Conservation (phyloP, 805 yeast species). For the Blastobotrys americana region DNA sequence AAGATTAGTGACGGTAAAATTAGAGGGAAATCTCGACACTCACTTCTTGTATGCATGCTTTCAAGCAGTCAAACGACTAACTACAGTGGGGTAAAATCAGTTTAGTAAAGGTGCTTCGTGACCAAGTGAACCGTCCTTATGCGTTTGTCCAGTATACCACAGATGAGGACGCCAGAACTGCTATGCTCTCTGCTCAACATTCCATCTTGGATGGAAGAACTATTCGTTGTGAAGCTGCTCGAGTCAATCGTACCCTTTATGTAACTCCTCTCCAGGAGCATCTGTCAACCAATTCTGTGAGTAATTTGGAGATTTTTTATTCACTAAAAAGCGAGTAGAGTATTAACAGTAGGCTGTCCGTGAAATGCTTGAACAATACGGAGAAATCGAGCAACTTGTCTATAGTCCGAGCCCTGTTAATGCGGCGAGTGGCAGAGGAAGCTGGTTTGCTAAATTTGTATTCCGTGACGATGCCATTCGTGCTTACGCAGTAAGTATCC, state of each 20-base stretch:
- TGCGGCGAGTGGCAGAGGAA: slow-evolving; percentile 21
- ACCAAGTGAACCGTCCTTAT: slow-evolving; percentile 76
- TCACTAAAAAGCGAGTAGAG: too few relatives aligned
- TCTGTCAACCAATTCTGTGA: slow-evolving; percentile 17
- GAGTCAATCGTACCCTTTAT: slow-evolving; percentile 80
- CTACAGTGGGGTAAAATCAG: slow-evolving; percentile 66
- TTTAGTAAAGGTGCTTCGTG: slow-evolving; percentile 75
- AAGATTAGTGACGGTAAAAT: slow-evolving; percentile 20
- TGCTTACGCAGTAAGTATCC: slow-evolving; percentile 50
- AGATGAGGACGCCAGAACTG: slow-evolving; percentile 61
- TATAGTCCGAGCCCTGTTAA: slow-evolving; percentile 1
- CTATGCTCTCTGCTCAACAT: slow-evolving; percentile 63
- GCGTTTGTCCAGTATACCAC: slow-evolving; percentile 83
- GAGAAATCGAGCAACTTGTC: slow-evolving; percentile 65
- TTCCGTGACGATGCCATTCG: slow-evolving; percentile 83
- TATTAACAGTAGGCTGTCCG: too few relatives aligned
- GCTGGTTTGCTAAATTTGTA: slow-evolving; percentile 73
- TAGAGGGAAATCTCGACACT: slow-evolving; percentile 10
- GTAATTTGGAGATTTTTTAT: too few relatives aligned
- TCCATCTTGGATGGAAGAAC: slow-evolving; percentile 63
- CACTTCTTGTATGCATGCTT: background rate
- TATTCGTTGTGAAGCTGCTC: slow-evolving; percentile 84
- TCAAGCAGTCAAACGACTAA: slow-evolving; percentile 3
- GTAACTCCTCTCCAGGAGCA: slow-evolving; percentile 31
- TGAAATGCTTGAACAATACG: slow-evolving; percentile 44